These are phyloP conservation scores for Phaeotremella fagi DNA, from an alignment of 768 basidiomycete species.

Conservation along the genomic window DNA sequence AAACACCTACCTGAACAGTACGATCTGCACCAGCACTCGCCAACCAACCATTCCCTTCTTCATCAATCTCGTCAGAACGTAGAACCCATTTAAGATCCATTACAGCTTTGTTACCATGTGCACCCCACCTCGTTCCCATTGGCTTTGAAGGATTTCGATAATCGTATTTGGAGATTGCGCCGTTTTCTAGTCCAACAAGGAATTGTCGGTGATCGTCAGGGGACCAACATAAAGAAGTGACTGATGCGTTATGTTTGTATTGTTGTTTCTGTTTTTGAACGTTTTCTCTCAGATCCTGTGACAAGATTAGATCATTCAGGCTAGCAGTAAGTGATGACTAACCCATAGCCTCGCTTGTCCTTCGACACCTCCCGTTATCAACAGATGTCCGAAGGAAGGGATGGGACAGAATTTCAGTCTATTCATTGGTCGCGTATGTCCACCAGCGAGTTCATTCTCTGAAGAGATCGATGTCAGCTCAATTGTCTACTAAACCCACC, in stretches of 20 bases:
- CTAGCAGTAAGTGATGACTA: constrained; percentile 3
- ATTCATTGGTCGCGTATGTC: constrained; percentile 41
- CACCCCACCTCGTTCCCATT: constrained; percentile 36
- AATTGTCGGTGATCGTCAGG: constrained; percentile 36
- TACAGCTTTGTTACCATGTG: constrained; percentile 43
- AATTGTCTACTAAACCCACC: constrained; percentile 20
- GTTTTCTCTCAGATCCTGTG: background rate
- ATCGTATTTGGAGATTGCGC: constrained; percentile 43
- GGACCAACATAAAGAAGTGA: constrained; percentile 39
- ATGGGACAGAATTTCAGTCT: constrained; percentile 30
- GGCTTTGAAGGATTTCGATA: constrained; percentile 24
- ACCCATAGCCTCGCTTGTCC: constrained; percentile 44
- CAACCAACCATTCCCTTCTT: constrained; percentile 38
- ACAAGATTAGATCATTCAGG: background rate
- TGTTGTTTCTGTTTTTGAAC: constrained; percentile 4
- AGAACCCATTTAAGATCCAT: constrained; percentile 45
- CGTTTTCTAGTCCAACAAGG: constrained; percentile 40
- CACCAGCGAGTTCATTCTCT: constrained; percentile 35
- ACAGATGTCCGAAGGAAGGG: constrained; percentile 28
- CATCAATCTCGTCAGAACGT: constrained; percentile 11
- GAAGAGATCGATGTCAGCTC: constrained; percentile 1
- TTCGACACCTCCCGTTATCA: constrained; percentile 43
- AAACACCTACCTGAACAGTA: constrained; percentile 34
- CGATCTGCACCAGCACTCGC: constrained; percentile 44
- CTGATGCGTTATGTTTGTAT: constrained; percentile 31